Base-by-base conservation (phyloP, 169 alveolate species). In the Cardiosporidium cionae region DNA sequence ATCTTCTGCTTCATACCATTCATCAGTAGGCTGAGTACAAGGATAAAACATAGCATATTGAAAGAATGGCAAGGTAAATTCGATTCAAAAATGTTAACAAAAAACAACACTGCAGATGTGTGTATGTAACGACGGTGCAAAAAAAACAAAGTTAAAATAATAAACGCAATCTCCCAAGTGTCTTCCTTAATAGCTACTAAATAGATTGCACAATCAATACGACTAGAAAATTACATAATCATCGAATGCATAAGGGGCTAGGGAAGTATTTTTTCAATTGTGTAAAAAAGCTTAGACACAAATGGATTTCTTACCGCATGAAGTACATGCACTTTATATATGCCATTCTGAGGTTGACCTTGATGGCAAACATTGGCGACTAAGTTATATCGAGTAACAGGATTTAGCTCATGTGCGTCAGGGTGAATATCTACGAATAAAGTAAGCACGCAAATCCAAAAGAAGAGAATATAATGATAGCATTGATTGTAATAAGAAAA, bases 1-100 rank as follows among this genome's bases (percentile, higher is more conserved):
- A 74, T 96, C 98, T 76, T 95, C 97, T 71, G 95, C 91, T 83
- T 96, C 98, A 81, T 86, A 93, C 99, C 99, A 96, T 78, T 92
- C 94, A 67, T 94, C 91, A 62, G 97, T 85, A 35, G 96, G 92
- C 84, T 89, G 87, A 58, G 7, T 3, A 65, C 31, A 23, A 31
- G 35, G 6, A 65, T n/a, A n/a, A 27, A 28, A 0, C 32, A 58
- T 1, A 58, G 23, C 67, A 25, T 65, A 7, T 53, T 32, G 70
- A 32, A 52, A 65, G 9, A 65, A 23, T 33, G 58, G n/a, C n/a
- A n/a, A n/a, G n/a, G n/a, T n/a, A n/a, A n/a, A n/a, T n/a, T n/a
- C n/a, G n/a, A n/a, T n/a, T n/a, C n/a, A n/a, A n/a, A n/a, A n/a
- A n/a, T n/a, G n/a, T n/a, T n/a, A n/a, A n/a, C n/a, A n/a, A n/a